These are phyloP conservation scores for Plasmodium relictum DNA, from an alignment of 169 alveolate genomes.

Conservation along the genomic window DNA sequence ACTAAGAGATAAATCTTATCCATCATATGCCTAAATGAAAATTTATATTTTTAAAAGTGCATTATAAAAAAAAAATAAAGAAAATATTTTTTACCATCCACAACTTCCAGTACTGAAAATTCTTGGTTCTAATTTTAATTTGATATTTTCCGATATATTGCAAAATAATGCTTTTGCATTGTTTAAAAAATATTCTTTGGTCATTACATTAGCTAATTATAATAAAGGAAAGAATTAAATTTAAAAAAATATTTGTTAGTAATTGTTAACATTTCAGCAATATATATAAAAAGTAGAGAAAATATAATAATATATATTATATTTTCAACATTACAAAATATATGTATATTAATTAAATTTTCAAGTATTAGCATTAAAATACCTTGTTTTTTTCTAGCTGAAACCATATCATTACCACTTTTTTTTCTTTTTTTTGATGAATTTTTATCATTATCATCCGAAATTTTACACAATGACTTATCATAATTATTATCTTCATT, in stretches of 20 bases:
- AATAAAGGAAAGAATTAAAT: neutral
- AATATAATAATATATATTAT: slow-evolving; percentile 1
- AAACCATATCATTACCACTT: slow-evolving; percentile 17
- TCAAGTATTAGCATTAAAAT: neutral
- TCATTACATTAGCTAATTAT: slow-evolving; percentile 81
- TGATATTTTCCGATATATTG: slow-evolving; percentile 59
- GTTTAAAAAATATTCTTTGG: slow-evolving; percentile 78
- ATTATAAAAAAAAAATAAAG: slow-evolving; percentile 13
- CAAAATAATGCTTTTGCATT: slow-evolving; percentile 77
- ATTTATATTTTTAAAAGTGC: slow-evolving; percentile 6
- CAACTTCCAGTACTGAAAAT: slow-evolving; percentile 84
- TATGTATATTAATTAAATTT: neutral
- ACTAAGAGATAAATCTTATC: slow-evolving; percentile 78
- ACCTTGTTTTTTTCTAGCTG: slow-evolving; percentile 76
- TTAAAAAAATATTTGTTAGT: neutral
- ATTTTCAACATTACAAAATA: neutral
- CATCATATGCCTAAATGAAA: slow-evolving; percentile 78
- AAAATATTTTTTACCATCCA: slow-evolving; percentile 81
- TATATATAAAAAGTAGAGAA: neutral
- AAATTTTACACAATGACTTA: slow-evolving; percentile 18
- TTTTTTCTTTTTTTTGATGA: slow-evolving; percentile 67
- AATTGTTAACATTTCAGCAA: too few relatives aligned
- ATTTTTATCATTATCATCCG: slow-evolving; percentile 52
- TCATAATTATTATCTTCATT: slow-evolving; percentile 43
- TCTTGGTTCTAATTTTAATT: slow-evolving; percentile 80